Conservation (phyloP, 73 alveolate species). For the Paramecium octaurelia region DNA sequence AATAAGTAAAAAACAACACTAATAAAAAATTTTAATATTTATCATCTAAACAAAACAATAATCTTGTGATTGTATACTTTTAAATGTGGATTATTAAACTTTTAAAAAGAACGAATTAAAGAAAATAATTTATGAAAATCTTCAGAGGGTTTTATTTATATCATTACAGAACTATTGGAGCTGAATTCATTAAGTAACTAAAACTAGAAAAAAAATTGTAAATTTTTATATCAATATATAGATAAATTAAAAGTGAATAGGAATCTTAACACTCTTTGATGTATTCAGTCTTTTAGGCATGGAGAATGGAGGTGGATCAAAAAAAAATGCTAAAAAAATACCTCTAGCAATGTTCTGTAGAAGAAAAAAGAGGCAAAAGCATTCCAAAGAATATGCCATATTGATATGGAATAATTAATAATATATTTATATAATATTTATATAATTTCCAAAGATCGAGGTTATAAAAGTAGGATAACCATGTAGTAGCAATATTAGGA, state of each 20-base stretch:
- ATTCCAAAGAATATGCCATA: conserved; percentile 10
- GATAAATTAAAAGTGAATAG: neutral
- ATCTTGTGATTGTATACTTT: neutral
- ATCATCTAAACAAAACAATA: neutral
- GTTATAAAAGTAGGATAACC: neutral
- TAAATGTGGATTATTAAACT: neutral
- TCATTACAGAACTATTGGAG: neutral
- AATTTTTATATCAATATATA: neutral
- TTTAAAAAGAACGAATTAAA: neutral
- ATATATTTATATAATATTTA: neutral
- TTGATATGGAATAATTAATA: conserved; percentile 28
- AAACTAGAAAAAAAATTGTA: neutral
- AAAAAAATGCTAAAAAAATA: conserved; percentile 12
- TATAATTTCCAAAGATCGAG: neutral
- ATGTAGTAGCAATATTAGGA: neutral
- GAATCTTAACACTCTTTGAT: neutral
- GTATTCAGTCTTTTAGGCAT: neutral
- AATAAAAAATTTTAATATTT: neutral
- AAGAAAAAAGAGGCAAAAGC: conserved; percentile 9
- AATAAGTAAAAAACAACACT: neutral
- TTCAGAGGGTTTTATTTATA: neutral
- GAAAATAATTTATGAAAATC: neutral
- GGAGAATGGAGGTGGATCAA: conserved; percentile 39
- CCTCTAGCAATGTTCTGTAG: neutral
- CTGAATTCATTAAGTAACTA: neutral